Evolutionary conservation across 352 stramenopile genomes (phyloP), one percentile per base, ranked within the genome.

Genomic region (Phytophthora pini): DNA sequence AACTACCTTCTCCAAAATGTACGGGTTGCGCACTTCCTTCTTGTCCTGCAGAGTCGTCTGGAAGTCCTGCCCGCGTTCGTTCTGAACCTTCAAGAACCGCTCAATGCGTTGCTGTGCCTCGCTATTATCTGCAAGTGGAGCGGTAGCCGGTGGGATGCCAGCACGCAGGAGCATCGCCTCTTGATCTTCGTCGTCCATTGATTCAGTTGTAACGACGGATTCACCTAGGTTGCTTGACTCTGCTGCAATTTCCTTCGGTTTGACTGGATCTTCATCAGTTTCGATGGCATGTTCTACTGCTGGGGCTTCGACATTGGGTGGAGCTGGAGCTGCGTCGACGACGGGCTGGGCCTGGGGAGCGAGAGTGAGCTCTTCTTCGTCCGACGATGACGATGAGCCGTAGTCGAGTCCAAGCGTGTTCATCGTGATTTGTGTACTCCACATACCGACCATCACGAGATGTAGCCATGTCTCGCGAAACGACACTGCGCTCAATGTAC

Each of bases 1-100:
- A 47, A 96, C 87, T 51, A 96, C 82, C 49, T 94, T 94, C 38
- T 93, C 75, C 8, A 96, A 70, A 58, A 96, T 93, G 72, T 93
- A 92, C 27, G 88, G 88, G 70, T 96, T 96, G 49, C 77, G 77
- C 44, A 96, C 87, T 53, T 96, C 88, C 56, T 93, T 93, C 69
- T 93, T 92, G 53, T 74, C 80, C 62, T 86, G 82, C 44, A 95
- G 65, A 24, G 76, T 88, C 44, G 72, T 72, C 68, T 91, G 83
- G 65, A 95, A 95, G 48, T 84, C 68, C 39, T 79, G 70, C 1
- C 65, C 65, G 4, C 65, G 62, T 56, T 82, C 68, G 11, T 44
- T 54, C 52, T 84, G 80, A 26, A 83, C 55, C 5, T 65, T 55
- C 4, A 94, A 49, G 44, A 90, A 90, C 39, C 73, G 68, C 43